Base-by-base conservation (phyloP, 2,329 filamentous ascomycete genomes). In the Fusarium neocosmosporiellum region DNA sequence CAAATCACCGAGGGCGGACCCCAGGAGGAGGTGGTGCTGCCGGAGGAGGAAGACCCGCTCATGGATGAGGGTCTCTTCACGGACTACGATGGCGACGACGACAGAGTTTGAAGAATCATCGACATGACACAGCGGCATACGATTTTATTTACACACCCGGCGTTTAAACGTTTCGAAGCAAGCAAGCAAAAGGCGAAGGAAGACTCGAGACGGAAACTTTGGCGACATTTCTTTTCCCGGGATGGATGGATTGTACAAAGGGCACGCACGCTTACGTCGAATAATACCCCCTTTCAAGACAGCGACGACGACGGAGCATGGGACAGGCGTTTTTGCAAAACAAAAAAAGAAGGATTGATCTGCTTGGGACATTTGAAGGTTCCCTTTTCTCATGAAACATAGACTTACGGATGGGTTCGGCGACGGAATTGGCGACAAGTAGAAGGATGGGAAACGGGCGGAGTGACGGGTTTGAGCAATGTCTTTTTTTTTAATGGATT, bases 1-100 rank as follows among this genome's bases (percentile, higher is more conserved):
- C 90, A 90, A 80, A 93, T 98, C 82, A 90, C 90, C 37, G 93
- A 96, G 77, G 86, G 88, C 16, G 84, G 86, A 31, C 85, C 81
- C 14, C 81, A 84, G 62, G 83, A 86, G 58, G 82, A 85, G 63
- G 83, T 79, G 69, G 77, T 77, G 72, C 75, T 78, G 41, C 78
- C 77, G 16, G 81, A 83, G 22, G 84, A 85, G 53, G 86, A 87
- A 69, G 81, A 81, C 22, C 77, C 80, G 6, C 72, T 81, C 22
- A 70, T 80, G 36, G 77, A 81, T 54, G 80, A 82, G 59, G 67
- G 63, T 18, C 66, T 77, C 27, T 77, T 81, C 36, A 73, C 80
- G 33, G 76, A 79, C 63, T 79, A 80, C 55, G 81, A 81, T 46
- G 78, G 78, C 58, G 78, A 81, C 24, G 78, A 81, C 22, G 75